Percentiles rank a stretch among this genome's conserved stretches.
Evolutionary conservation across 1,284 basidiomycete species (phyloP).

Genomic region (Wallemia hederae): DNA sequence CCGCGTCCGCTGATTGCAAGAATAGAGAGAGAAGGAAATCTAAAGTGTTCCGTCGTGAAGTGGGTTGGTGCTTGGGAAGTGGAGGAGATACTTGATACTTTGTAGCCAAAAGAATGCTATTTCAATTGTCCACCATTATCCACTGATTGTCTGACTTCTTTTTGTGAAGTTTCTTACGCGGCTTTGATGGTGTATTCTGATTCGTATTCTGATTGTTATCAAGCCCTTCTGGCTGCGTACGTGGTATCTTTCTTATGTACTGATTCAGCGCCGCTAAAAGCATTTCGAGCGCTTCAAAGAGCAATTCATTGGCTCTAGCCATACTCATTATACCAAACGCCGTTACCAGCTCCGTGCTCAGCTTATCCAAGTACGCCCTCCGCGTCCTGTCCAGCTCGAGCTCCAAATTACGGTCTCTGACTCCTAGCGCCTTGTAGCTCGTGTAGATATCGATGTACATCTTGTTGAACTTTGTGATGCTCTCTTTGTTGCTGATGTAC

Average conservation of each 20-base stretch:
- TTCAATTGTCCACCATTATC: neutral
- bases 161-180: neutral
- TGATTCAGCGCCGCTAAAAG: neutral
- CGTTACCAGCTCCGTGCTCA: neutral
- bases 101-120: neutral
- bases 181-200: too few relatives aligned
- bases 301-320: neutral
- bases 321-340: neutral
- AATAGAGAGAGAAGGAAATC: slow-evolving; percentile 40
- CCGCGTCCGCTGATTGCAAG: slow-evolving; percentile 43
- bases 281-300: neutral
- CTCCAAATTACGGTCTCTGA: neutral
- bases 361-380: neutral
- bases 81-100: slow-evolving; percentile 34
- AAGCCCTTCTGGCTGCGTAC: too few relatives aligned
- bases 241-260: neutral
- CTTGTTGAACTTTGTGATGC: neutral
- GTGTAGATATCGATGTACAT: neutral
- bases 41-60: slow-evolving; percentile 40
- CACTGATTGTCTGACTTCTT: neutral
- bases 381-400: neutral
- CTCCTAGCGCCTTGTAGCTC: neutral
- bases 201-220: neutral
- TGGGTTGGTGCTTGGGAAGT: slow-evolving; percentile 88
- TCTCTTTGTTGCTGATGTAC: neutral